These are phyloP conservation scores for Rhizopogon vesiculosus DNA, from an alignment of 768 basidiomycete genomes.

Conservation along the genomic window DNA sequence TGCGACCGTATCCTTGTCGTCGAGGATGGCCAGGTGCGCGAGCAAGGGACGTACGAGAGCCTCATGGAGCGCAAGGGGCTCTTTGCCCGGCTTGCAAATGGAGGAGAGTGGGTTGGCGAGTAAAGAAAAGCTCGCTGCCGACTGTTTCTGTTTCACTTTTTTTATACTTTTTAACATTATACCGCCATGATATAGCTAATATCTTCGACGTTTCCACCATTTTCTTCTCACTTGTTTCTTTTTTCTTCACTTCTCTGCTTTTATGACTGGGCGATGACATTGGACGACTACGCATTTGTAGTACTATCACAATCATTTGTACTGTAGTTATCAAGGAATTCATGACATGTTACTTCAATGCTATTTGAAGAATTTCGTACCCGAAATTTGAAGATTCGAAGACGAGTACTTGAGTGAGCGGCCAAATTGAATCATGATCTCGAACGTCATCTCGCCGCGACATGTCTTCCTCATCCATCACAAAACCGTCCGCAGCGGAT, in stretches of 20 bases:
- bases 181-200: not conserved
- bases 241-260: not conserved
- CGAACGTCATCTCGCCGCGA: too few species aligned
- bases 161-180: not conserved
- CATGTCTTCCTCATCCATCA: not conserved
- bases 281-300: slow-evolving; percentile 7
- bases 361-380: too few species aligned
- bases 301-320: slow-evolving; percentile 6
- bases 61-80: slow-evolving; percentile 64
- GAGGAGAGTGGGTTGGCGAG: slow-evolving; percentile 60
- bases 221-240: not conserved
- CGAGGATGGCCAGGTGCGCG: slow-evolving; percentile 69
- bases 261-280: slow-evolving; percentile 1
- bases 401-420: too few species aligned
- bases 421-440: too few species aligned
- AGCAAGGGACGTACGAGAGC: slow-evolving; percentile 72
- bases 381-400: too few species aligned
- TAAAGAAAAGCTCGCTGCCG: slow-evolving; percentile 9
- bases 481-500: not conserved
- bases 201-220: slow-evolving; percentile 2
- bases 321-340: not conserved
- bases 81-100: slow-evolving; percentile 74
- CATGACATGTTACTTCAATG: not conserved
- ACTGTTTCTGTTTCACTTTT: not conserved
- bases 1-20: slow-evolving; percentile 88